These are phyloP conservation scores for Diutina siamensis DNA, from an alignment of 1,139 yeast genomes.

Conservation along the genomic window DNA sequence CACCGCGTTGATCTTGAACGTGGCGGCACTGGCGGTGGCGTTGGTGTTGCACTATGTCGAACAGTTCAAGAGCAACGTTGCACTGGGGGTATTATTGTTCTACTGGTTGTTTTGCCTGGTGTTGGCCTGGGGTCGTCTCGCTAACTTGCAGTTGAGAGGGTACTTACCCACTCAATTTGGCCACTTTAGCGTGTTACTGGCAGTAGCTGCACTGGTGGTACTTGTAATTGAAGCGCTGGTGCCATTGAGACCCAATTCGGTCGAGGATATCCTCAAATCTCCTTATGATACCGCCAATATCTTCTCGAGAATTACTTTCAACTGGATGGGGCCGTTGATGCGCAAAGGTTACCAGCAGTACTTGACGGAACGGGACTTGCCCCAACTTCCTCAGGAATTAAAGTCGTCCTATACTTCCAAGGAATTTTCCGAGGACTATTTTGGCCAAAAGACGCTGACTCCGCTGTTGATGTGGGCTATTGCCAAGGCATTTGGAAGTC, in stretches of 20 bases:
- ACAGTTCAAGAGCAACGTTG: constrained; percentile 49
- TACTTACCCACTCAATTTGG: constrained; percentile 21
- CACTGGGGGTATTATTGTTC: constrained; percentile 59
- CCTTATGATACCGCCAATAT: constrained; percentile 79
- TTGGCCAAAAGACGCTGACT: constrained; percentile 12
- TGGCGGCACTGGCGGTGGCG: constrained; percentile 31
- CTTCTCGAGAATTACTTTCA: constrained; percentile 68
- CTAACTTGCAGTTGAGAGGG: constrained; percentile 40
- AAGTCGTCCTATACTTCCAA: constrained; percentile 40
- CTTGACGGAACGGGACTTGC: constrained; percentile 69
- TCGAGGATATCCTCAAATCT: constrained; percentile 10
- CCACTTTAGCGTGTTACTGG: constrained; percentile 34
- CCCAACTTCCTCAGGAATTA: constrained; percentile 61
- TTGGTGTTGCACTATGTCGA: constrained; percentile 59
- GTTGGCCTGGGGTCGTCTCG: constrained; percentile 26
- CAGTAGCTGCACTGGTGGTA: constrained; percentile 39
- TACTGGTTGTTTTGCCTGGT: constrained; percentile 60
- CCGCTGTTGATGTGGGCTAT: constrained; percentile 66
- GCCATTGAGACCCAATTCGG: background rate
- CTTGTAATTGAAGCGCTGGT: constrained; percentile 33
- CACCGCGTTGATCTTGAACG: constrained; percentile 27
- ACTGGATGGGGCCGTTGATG: constrained; percentile 93
- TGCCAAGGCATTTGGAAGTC: constrained; percentile 55
- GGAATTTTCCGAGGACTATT: constrained; percentile 54
- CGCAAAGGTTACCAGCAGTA: constrained; percentile 66